Evolutionary conservation across 345 rosid species (phyloP).

Genomic region (Anacardium occidentale): DNA sequence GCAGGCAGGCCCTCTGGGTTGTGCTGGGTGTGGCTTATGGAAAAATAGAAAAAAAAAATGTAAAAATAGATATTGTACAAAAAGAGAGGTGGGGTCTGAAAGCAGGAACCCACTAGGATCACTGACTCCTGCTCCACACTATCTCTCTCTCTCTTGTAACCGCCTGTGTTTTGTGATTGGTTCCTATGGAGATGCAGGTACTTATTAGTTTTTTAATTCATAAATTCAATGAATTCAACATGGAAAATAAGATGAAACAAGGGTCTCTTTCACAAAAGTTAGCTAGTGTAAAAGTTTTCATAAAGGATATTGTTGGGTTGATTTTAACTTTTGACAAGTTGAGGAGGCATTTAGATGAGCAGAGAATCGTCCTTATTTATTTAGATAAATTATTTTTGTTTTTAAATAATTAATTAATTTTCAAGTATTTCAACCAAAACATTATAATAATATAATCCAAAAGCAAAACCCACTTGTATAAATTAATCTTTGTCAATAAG

Average conservation of each 20-base stretch:
- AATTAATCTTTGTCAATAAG: slow-evolving; percentile 34
- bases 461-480: slow-evolving; percentile 49
- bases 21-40: slow-evolving; percentile 29
- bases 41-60: slow-evolving; percentile 11
- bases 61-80: not conserved
- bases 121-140: slow-evolving; percentile 71
- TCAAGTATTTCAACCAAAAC: slow-evolving; percentile 38
- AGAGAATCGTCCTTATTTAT: not conserved
- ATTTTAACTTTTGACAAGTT: slow-evolving; percentile 27
- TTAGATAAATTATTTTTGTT: not conserved
- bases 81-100: slow-evolving; percentile 37
- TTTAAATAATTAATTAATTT: slow-evolving; percentile 1
- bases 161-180: slow-evolving; percentile 81
- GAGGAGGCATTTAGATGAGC: not conserved
- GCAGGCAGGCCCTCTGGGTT: slow-evolving; percentile 34
- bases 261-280: slow-evolving; percentile 20
- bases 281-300: no score
- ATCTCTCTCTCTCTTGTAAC: slow-evolving; percentile 54
- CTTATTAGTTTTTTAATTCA: slow-evolving; percentile 18
- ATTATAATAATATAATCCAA: slow-evolving; percentile 35
- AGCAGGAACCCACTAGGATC: slow-evolving; percentile 71
- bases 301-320: not conserved
- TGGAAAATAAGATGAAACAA: slow-evolving; percentile 32
- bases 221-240: slow-evolving; percentile 22
- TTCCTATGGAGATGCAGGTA: slow-evolving; percentile 38